Conservation (phyloP, 2,329 filamentous ascomycete genomes). For the Parastagonospora nodorum region DNA sequence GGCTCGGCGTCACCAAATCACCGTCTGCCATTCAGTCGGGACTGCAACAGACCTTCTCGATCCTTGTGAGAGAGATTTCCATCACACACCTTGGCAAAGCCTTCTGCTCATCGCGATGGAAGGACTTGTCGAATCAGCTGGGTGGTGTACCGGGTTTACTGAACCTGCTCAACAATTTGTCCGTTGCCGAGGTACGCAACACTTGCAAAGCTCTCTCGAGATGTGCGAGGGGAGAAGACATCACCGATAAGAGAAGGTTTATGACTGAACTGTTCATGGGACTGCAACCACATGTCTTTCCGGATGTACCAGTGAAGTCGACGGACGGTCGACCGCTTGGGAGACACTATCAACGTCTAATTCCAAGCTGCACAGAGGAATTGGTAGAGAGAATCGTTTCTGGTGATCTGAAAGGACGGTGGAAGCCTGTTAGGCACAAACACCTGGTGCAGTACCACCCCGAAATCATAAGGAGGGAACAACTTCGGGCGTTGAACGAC, state of each 20-base stretch:
- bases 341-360: conserved; percentile 22
- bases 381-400: conserved; percentile 15
- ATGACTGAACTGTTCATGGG: conserved; percentile 29
- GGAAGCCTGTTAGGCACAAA: conserved; percentile 6
- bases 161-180: conserved; percentile 26
- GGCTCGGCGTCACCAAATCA: conserved; percentile 31
- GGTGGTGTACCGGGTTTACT: conserved; percentile 33
- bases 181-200: conserved; percentile 27
- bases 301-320: conserved; percentile 12
- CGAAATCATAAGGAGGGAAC: conserved; percentile 15
- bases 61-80: conserved; percentile 21
- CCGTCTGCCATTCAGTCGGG: conserved; percentile 18
- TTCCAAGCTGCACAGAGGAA: conserved; percentile 27
- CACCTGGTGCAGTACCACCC: conserved; percentile 21
- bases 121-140: conserved; percentile 31
- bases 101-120: conserved; percentile 26
- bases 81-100: conserved; percentile 25
- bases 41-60: conserved; percentile 29
- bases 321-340: conserved; percentile 24
- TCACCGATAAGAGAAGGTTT: conserved; percentile 17
- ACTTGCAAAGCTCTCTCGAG: conserved; percentile 23
- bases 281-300: conserved; percentile 23
- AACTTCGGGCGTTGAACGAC: conserved; percentile 12
- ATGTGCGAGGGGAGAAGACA: conserved; percentile 15
- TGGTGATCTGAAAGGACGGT: conserved; percentile 2